Evolutionary conservation across 2,329 filamentous ascomycete species (phyloP).

Genomic region (Nectriaceae sp.): DNA sequence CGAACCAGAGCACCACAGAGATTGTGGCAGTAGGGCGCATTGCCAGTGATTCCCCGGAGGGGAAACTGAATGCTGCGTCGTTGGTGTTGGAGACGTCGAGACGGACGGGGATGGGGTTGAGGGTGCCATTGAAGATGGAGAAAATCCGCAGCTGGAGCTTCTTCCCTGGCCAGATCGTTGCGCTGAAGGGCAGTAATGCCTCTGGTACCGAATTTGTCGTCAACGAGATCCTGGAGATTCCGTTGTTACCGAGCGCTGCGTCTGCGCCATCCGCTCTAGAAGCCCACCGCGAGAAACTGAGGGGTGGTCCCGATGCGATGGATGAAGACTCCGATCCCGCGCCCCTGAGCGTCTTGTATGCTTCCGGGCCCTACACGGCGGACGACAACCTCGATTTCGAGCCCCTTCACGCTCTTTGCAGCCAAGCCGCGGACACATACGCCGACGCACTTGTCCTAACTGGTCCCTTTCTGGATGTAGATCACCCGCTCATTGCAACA

Average conservation of each 20-base stretch:
- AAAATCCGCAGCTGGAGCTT: constrained; percentile 72
- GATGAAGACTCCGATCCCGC: constrained; percentile 52
- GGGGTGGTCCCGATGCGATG: constrained; percentile 64
- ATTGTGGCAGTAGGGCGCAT: constrained; percentile 91
- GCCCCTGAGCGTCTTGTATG: constrained; percentile 76
- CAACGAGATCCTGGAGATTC: constrained; percentile 72
- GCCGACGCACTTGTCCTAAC: constrained; percentile 79
- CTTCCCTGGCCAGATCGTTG: constrained; percentile 94
- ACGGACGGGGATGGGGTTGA: constrained; percentile 76
- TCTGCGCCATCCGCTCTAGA: constrained; percentile 68
- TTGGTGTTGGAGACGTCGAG: constrained; percentile 87
- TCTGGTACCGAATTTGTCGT: constrained; percentile 83
- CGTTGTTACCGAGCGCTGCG: constrained; percentile 73
- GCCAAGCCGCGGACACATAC: constrained; percentile 70
- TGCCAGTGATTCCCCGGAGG: constrained; percentile 83
- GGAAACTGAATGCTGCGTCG: constrained; percentile 82
- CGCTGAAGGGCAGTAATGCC: constrained; percentile 81
- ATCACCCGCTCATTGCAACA: constrained; percentile 83
- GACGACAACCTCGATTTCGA: constrained; percentile 93
- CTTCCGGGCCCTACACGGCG: constrained; percentile 86
- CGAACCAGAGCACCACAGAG: constrained; percentile 79
- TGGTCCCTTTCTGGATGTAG: constrained; percentile 88
- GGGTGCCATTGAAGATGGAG: constrained; percentile 78
- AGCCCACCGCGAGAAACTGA: constrained; percentile 67
- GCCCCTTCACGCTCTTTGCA: constrained; percentile 79